Evolutionary conservation across 768 basidiomycete genomes (phyloP).

Genomic region (Cubamyces sp.): DNA sequence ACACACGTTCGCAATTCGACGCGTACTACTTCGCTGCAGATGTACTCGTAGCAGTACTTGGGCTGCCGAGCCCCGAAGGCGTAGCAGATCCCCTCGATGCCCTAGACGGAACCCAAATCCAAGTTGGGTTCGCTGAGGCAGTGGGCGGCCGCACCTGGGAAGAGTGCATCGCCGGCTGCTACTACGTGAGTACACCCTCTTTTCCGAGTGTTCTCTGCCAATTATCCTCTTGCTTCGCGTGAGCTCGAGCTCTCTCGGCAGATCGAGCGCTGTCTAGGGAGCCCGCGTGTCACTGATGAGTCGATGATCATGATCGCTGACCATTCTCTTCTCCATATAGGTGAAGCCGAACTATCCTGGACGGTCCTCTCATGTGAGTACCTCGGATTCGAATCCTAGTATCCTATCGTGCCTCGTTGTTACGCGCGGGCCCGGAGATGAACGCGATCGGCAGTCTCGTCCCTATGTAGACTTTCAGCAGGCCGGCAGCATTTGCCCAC

Average conservation of each 20-base stretch:
- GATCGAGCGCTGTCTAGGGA: not conserved
- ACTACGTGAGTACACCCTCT: slow-evolving; percentile 58
- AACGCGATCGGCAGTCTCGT: slow-evolving; percentile 8
- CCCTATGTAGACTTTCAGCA: too few relatives aligned
- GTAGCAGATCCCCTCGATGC: slow-evolving; percentile 26
- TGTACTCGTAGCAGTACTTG: slow-evolving; percentile 67
- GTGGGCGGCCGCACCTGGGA: slow-evolving; percentile 61
- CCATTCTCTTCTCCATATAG: slow-evolving; percentile 36
- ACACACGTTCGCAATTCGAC: slow-evolving; percentile 58
- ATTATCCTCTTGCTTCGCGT: not conserved
- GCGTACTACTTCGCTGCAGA: slow-evolving; percentile 80
- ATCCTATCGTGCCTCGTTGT: not conserved
- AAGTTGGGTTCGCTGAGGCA: slow-evolving; percentile 46
- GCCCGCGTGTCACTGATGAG: not conserved
- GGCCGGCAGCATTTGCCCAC: too few relatives aligned
- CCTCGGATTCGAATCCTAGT: not conserved
- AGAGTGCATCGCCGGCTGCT: slow-evolving; percentile 74
- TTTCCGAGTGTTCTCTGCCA: not conserved
- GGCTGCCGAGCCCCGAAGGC: slow-evolving; percentile 22
- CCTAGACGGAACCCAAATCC: slow-evolving; percentile 19
- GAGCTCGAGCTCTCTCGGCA: not conserved
- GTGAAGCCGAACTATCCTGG: slow-evolving; percentile 91
- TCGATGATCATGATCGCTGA: slow-evolving; percentile 18
- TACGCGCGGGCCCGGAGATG: not conserved
- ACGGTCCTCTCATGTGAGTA: slow-evolving; percentile 83